phyloP scores from a whole-genome alignment of 1,284 basidiomycete species.

The Ceratobasidium sp. region DNA sequence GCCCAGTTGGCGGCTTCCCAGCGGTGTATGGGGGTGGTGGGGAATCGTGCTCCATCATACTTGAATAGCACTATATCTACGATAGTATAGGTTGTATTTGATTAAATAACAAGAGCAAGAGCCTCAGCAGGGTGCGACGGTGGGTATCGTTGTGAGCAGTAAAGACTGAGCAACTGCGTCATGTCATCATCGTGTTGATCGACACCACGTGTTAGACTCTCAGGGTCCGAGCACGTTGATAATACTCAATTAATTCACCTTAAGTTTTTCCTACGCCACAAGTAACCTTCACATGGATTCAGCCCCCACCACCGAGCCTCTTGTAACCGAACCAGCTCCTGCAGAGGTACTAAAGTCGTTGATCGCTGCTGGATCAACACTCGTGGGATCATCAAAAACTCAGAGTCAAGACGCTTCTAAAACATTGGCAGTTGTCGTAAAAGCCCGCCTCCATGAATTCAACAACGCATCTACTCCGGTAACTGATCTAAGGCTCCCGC shows the following conservation, averaged over 20 bases:
- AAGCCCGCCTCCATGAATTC: slow-evolving; percentile 25
- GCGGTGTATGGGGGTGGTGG: slow-evolving; percentile 35
- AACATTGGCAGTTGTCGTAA: slow-evolving; percentile 1
- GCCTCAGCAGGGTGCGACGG: too few species aligned
- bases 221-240: neutral
- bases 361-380: slow-evolving; percentile 9
- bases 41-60: slow-evolving; percentile 9
- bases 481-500: neutral
- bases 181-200: slow-evolving; percentile 28
- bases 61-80: neutral
- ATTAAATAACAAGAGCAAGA: neutral
- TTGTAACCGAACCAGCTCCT: neutral
- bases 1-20: neutral
- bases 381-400: slow-evolving; percentile 6
- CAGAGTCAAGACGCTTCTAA: slow-evolving; percentile 12
- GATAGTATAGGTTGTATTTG: neutral
- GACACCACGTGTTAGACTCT: slow-evolving; percentile 16
- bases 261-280: neutral
- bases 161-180: slow-evolving; percentile 14
- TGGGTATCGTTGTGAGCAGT: neutral
- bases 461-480: neutral
- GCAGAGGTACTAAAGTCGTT: slow-evolving; percentile 16
- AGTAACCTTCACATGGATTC: neutral
- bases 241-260: neutral
- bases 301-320: neutral